A percentile compares a stretch with the other conserved stretches of the same genome.
These are phyloP conservation scores for Pyrus communis DNA, from an alignment of 306 rosid genomes.

Conservation along the genomic window DNA sequence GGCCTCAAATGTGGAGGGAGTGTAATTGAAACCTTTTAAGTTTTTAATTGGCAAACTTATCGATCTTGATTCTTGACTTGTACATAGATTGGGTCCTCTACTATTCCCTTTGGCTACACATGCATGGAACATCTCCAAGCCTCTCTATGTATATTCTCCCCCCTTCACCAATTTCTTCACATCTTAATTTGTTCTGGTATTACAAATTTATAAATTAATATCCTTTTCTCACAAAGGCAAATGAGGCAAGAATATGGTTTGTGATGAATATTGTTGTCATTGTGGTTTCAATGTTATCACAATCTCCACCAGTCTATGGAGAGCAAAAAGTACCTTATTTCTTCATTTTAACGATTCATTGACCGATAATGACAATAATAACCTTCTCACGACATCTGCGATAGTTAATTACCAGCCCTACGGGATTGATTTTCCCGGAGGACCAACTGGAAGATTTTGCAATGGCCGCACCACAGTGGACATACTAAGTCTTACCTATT, in stretches of 20 bases:
- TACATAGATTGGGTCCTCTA: not conserved
- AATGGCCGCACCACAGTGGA: conserved; percentile 37
- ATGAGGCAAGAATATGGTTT: not conserved
- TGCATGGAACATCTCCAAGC: not conserved
- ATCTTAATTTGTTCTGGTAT: not conserved
- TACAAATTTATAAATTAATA: not conserved
- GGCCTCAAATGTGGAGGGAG: too few species aligned
- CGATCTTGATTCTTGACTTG: not conserved
- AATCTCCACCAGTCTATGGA: not conserved
- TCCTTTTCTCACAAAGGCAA: not conserved
- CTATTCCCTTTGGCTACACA: not conserved
- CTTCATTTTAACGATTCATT: not conserved
- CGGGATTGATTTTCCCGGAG: conserved; percentile 39
- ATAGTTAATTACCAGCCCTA: conserved; percentile 42
- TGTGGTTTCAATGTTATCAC: not conserved
- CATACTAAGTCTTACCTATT: not conserved
- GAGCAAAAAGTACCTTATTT: not conserved
- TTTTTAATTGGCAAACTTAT: not conserved
- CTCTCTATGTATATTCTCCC: not conserved
- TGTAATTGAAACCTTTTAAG: too few species aligned
- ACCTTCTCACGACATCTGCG: not conserved
- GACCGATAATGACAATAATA: not conserved
- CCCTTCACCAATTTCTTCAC: not conserved
- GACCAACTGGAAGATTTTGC: conserved; percentile 47
- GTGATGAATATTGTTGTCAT: not conserved